Evolutionary conservation across 2,329 filamentous ascomycete species (phyloP).

Genomic region (Scedosporium dehoogii): DNA sequence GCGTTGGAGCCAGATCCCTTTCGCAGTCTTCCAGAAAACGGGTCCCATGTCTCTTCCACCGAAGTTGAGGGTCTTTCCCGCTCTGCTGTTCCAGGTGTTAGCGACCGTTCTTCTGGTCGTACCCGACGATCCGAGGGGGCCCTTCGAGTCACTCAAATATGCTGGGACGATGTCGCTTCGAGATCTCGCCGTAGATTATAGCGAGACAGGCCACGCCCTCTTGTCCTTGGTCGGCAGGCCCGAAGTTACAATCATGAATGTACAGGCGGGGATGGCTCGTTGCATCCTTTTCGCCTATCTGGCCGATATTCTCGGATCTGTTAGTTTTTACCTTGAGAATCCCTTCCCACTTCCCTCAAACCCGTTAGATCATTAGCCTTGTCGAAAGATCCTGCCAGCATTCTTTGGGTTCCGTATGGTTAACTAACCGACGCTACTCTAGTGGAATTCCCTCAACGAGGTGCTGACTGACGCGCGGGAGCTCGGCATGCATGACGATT

Average conservation of each 20-base stretch:
- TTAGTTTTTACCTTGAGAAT: neutral
- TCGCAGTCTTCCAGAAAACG: constrained; percentile 35
- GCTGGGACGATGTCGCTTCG: constrained; percentile 49
- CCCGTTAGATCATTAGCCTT: constrained; percentile 42
- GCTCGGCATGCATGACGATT: constrained; percentile 47
- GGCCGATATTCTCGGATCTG: constrained; percentile 18
- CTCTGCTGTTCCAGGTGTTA: constrained; percentile 48
- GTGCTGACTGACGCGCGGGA: constrained; percentile 54
- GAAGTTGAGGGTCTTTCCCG: constrained; percentile 47
- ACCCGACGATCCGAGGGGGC: constrained; percentile 33
- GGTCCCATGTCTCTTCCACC: constrained; percentile 40
- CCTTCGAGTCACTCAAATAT: constrained; percentile 48
- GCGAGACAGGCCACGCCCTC: constrained; percentile 45
- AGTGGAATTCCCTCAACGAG: constrained; percentile 47
- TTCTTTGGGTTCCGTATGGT: neutral
- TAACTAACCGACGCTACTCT: constrained; percentile 1
- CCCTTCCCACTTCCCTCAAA: constrained; percentile 20
- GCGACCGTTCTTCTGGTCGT: constrained; percentile 45
- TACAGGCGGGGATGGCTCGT: constrained; percentile 47
- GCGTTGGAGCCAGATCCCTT: constrained; percentile 45
- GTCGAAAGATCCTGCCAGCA: neutral
- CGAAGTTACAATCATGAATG: constrained; percentile 43
- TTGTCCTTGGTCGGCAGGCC: constrained; percentile 46
- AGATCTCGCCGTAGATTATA: constrained; percentile 50
- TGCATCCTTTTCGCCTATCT: constrained; percentile 49